A percentile compares a stretch with the other conserved stretches of the same genome.
phyloP scores from a whole-genome alignment of 495 filamentous ascomycete species.

The Gamarada debralockiae region DNA sequence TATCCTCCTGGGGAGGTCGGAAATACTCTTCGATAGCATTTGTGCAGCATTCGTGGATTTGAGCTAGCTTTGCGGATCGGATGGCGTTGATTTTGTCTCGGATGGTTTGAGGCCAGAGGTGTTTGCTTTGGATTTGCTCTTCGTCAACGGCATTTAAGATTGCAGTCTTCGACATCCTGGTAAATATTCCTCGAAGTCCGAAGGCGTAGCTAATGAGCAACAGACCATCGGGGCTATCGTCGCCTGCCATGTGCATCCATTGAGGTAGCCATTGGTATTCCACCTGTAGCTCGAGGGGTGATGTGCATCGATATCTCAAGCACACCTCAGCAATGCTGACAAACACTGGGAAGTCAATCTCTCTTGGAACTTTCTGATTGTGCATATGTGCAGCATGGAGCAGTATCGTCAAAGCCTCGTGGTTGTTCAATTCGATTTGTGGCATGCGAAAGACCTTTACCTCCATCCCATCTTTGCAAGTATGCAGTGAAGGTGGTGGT shows the following conservation, averaged over 20 bases:
- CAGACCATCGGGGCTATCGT: constrained; percentile 31
- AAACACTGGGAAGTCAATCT: constrained; percentile 34
- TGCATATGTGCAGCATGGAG: constrained; percentile 42
- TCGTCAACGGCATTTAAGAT: constrained; percentile 31
- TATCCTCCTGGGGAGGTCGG: constrained; percentile 12
- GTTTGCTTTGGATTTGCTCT: constrained; percentile 22
- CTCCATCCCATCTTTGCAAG: constrained; percentile 29
- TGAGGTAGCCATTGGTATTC: constrained; percentile 39
- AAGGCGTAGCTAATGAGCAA: constrained; percentile 39
- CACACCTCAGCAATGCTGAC: constrained; percentile 36
- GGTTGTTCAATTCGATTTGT: constrained; percentile 31
- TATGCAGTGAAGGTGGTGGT: constrained; percentile 23
- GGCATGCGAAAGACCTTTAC: constrained; percentile 36
- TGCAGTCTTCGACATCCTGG: constrained; percentile 31
- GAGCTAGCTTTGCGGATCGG: constrained; percentile 32
- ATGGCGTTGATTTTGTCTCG: constrained; percentile 32
- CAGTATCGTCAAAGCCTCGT: constrained; percentile 31
- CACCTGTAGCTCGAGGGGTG: constrained; percentile 33
- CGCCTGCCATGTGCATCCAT: constrained; percentile 27
- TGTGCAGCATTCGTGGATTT: constrained; percentile 29
- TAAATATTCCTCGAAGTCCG: constrained; percentile 32
- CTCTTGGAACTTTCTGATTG: constrained; percentile 31
- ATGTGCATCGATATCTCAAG: constrained; percentile 34
- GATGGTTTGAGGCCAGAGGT: constrained; percentile 28
- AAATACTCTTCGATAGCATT: constrained; percentile 29